phyloP scores from a whole-genome alignment of 768 basidiomycete species.

The Tubosaeta sp. region DNA sequence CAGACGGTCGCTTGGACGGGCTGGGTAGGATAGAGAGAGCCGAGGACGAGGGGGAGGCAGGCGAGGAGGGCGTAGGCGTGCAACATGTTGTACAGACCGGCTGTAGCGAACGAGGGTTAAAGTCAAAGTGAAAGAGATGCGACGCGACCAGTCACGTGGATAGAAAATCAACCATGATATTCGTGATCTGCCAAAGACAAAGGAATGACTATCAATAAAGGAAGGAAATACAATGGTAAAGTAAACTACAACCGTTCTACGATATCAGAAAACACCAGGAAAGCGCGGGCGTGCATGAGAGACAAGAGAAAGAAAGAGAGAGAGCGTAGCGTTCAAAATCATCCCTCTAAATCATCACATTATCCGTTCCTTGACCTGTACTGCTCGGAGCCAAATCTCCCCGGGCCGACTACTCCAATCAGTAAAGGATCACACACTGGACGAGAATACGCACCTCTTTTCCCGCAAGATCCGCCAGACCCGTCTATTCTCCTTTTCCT shows the following conservation, averaged over 20 bases:
- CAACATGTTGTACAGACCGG: slow-evolving; percentile 26
- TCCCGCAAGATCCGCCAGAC: slow-evolving; percentile 75
- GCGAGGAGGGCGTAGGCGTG: slow-evolving; percentile 1
- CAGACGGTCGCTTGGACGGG: slow-evolving; percentile 45
- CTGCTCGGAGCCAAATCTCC: slow-evolving; percentile 39
- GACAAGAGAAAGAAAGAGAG: neutral
- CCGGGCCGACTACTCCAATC: slow-evolving; percentile 18
- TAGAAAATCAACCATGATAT: slow-evolving; percentile 22
- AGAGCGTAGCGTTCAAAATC: neutral
- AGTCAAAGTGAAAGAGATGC: neutral
- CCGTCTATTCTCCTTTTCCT: slow-evolving; percentile 41
- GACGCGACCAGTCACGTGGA: slow-evolving; percentile 25
- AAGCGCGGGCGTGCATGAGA: neutral
- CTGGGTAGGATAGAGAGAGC: slow-evolving; percentile 47
- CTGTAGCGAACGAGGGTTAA: slow-evolving; percentile 14
- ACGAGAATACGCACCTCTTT: slow-evolving; percentile 51
- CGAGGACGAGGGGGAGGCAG: slow-evolving; percentile 18
- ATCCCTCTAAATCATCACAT: slow-evolving; percentile 29
- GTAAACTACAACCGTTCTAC: slow-evolving; percentile 18
- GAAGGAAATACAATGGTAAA: slow-evolving; percentile 16
- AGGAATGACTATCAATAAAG: slow-evolving; percentile 4
- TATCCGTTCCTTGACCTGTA: slow-evolving; percentile 62
- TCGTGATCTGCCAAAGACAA: slow-evolving; percentile 6
- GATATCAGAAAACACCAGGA: slow-evolving; percentile 5
- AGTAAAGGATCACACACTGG: slow-evolving; percentile 63